These are phyloP conservation scores for Pulicaria dysenterica DNA, from an alignment of 129 eudicot species.

Conservation along the genomic window DNA sequence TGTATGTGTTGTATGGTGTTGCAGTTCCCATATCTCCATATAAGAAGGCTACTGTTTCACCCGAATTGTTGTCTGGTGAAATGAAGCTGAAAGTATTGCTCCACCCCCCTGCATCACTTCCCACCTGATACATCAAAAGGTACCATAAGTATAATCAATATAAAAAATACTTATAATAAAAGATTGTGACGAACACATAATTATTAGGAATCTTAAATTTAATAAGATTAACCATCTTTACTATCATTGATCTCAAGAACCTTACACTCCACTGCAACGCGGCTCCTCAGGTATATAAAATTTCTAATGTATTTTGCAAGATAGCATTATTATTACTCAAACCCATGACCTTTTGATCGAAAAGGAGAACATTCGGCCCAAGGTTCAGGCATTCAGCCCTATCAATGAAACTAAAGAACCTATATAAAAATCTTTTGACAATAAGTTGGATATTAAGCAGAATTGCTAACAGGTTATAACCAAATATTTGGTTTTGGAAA, in stretches of 20 bases:
- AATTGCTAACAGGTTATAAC: neutral
- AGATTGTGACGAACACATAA: too few relatives aligned
- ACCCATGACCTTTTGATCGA: neutral
- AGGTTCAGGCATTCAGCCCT: too few relatives aligned
- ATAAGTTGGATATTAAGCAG: neutral
- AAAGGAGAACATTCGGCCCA: neutral
- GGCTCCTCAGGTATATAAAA: too few relatives aligned
- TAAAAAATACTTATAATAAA: neutral
- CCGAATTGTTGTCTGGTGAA: slow-evolving; percentile 56
- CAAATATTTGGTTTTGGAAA: neutral
- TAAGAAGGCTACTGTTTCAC: slow-evolving; percentile 80
- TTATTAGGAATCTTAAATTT: neutral
- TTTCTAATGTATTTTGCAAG: neutral
- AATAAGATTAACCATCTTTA: neutral
- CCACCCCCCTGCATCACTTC: slow-evolving; percentile 94
- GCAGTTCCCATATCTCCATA: slow-evolving; percentile 99
- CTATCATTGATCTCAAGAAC: neutral
- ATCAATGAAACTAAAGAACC: neutral
- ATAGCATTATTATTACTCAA: neutral
- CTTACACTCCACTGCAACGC: neutral
- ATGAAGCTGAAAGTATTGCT: slow-evolving; percentile 67
- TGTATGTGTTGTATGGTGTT: slow-evolving; percentile 75
- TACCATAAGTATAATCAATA: neutral
- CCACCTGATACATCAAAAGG: slow-evolving; percentile 57
- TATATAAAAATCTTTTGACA: neutral